A percentile compares a stretch with the other conserved stretches of the same genome.
These are phyloP conservation scores for Gossypium turneri DNA, from an alignment of 345 rosid species.

Conservation along the genomic window DNA sequence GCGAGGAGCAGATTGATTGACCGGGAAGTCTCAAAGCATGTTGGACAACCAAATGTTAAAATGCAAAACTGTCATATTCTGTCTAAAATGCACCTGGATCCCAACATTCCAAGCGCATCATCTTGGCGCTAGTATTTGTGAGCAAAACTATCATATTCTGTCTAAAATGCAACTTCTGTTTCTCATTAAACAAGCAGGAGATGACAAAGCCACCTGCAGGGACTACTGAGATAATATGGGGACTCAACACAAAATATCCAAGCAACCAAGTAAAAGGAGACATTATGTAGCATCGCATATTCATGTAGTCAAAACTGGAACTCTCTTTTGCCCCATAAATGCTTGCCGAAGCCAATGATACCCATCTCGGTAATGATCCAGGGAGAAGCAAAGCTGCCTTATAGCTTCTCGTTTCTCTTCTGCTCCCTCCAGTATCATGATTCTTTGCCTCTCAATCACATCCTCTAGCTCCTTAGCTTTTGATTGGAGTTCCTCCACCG, in stretches of 20 bases:
- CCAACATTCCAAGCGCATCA: not conserved
- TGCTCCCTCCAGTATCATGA: slow-evolving; percentile 42
- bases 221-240: not conserved
- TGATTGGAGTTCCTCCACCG: slow-evolving; percentile 33
- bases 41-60: not conserved
- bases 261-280: not conserved
- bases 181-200: not conserved
- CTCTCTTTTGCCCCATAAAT: slow-evolving; percentile 33
- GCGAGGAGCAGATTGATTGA: not conserved
- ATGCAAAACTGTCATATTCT: not conserved
- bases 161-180: slow-evolving; percentile 1
- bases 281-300: not conserved
- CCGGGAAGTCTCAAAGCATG: not conserved
- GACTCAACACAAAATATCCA: not conserved
- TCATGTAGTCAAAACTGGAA: slow-evolving; percentile 28
- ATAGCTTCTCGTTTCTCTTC: slow-evolving; percentile 74
- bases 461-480: slow-evolving; percentile 41
- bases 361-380: slow-evolving; percentile 54
- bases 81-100: not conserved
- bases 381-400: slow-evolving; percentile 62
- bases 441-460: slow-evolving; percentile 46
- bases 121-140: not conserved
- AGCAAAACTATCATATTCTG: not conserved
- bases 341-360: slow-evolving; percentile 47
- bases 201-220: not conserved